Base-by-base conservation (phyloP, 1,284 basidiomycete species). In the Trichosporon sp. region DNA sequence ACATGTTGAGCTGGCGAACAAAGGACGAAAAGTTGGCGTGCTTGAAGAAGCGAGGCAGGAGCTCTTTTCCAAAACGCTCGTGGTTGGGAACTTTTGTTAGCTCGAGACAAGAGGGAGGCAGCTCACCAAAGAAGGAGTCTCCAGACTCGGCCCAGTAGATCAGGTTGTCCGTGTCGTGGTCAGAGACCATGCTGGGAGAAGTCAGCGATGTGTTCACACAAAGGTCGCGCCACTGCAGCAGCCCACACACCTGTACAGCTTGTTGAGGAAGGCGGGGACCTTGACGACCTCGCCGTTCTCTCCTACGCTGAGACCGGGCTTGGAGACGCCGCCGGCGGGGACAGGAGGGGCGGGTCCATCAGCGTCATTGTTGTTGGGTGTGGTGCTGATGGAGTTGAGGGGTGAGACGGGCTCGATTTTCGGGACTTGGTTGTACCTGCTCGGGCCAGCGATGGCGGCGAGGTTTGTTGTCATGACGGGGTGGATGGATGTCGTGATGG, bases 1-100 rank as follows among this genome's bases (percentile, higher is more conserved):
- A 96, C 94, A 97, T 97, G 87, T 98, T 98, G 79, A 98, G 88
- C 83, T 98, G 96, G 48, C 96, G 89, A 46, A 98, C 95, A 80
- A 98, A 98, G 59, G 92, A 94, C 65, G 90, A 90, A 81, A 97
- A 97, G 84, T 96, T 96, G 76, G 91, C 90, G 85, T 98, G 96
- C 83, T 98, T 98, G 89, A 98, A 98, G 91, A 92, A 98, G 65
- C 90, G 88, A 2, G 93, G 93, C 6, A 98, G 88, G 32, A 97
- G 89, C 83, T 98, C 92, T 65, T 91, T 90, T 1, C 93, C 92
- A 80, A 99, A 94, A 31, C 91, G 90, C 82, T 98, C 94, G 79
- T 95, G 92, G 84, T 97, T 93, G 66, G 94, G 90, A 7, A 99
- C 96, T 96, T 79, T 4, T n/a, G 65, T 56, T 19, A 46, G 73